Base-by-base conservation (phyloP, 2,329 filamentous ascomycete genomes). In the Paecilomyces variotii region DNA sequence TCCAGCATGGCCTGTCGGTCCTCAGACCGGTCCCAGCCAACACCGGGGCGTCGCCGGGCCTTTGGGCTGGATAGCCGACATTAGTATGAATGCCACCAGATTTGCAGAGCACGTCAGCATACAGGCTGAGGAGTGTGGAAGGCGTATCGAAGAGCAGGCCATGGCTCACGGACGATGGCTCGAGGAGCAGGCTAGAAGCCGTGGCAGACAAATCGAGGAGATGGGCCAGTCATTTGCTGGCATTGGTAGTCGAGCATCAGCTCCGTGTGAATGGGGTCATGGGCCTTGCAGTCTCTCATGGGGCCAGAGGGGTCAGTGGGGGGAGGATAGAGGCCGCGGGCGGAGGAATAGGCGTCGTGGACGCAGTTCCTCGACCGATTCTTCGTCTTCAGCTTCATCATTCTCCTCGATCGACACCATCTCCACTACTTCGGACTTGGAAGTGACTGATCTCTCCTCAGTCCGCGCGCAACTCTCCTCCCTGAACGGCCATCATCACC, bases 71-170 rank as follows among this genome's bases (percentile, higher is more conserved):
- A 67, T 74, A 10, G 65, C 71, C 1, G 67, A 69, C 6, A 57
- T 77, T 11, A 69, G 70, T 51, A 67, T 69, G 3, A 70, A 74
- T 53, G 73, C 74, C 9, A 71, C 76, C 57, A 72, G 74, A 55
- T 76, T 76, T 50, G 73, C 73, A 3, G 72, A 75, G 53, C 71
- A 72, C 9, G 65, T 73, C 14, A 70, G 67, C 54, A 65, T 67
- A 4, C 69, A 72, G 25, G 72, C 73, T 4, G 67, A 72, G 55
- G 62, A 72, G 55, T 75, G 74, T 60, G 69, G 73, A 30, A 64
- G 70, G 32, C 67, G 72, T 59, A 69, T 76, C 1, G 74, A 77
- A 63, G 70, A 74, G 50, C 72, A 71, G 34, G 74, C 74, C 5
- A 61, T 72, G 57, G 67, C 71, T 3, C 71, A 70, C 62, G 71